These are phyloP conservation scores for Cantharellus anzutake DNA, from an alignment of 768 basidiomycete species.

Conservation along the genomic window DNA sequence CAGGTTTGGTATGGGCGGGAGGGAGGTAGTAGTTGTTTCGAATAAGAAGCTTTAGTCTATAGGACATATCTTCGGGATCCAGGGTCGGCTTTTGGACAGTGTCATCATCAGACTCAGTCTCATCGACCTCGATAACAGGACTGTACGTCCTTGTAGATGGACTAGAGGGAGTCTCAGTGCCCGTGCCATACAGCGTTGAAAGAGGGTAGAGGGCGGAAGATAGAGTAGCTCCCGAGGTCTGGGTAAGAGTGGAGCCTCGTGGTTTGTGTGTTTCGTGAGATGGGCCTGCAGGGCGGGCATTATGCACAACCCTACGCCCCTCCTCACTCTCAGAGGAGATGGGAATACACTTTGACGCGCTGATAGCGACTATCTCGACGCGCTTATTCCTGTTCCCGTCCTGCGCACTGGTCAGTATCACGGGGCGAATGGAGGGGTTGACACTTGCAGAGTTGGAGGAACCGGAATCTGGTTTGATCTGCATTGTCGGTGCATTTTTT, in stretches of 20 bases:
- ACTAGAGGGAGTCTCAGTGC: conserved; percentile 35
- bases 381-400: too few relatives aligned
- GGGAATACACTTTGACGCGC: neutral
- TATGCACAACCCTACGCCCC: neutral
- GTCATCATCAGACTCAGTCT: conserved; percentile 31
- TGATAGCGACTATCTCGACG: too few relatives aligned
- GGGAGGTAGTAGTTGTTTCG: conserved; percentile 82
- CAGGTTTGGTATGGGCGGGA: conserved; percentile 68
- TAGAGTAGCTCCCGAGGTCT: conserved; percentile 12
- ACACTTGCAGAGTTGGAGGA: too few relatives aligned
- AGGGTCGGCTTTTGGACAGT: conserved; percentile 14
- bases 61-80: conserved; percentile 61
- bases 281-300: neutral
- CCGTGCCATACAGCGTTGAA: conserved; percentile 45
- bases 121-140: conserved; percentile 19
- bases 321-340: neutral
- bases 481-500: too few relatives aligned
- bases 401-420: too few relatives aligned
- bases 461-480: too few relatives aligned
- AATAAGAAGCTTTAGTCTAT: conserved; percentile 64
- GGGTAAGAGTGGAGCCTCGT: neutral
- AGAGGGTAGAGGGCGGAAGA: conserved; percentile 64
- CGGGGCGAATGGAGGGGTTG: too few relatives aligned
- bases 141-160: conserved; percentile 21
- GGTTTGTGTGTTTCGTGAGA: neutral